A percentile compares a stretch with the other conserved stretches of the same genome.
Conservation (phyloP, 2,329 filamentous ascomycete species). For the Nothopassalora personata region DNA sequence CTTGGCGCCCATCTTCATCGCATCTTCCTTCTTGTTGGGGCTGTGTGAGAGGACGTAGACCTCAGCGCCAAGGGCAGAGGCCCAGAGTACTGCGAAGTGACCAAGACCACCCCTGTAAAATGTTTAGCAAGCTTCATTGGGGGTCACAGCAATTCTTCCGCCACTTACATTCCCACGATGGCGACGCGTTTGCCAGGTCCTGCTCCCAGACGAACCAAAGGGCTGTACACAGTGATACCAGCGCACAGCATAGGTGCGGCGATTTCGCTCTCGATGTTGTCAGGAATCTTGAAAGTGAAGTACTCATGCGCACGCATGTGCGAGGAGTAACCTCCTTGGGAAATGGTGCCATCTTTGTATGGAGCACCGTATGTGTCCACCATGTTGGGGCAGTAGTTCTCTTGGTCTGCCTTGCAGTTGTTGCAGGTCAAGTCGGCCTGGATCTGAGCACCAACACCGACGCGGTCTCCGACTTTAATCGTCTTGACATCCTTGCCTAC, state of each 20-base stretch:
- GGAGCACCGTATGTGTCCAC: conserved; percentile 48
- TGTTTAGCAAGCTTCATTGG: conserved; percentile 2
- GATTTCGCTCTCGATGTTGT: conserved; percentile 54
- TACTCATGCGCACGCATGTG: conserved; percentile 72
- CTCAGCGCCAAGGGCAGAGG: conserved; percentile 54
- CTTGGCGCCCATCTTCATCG: conserved; percentile 54
- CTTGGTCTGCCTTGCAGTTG: conserved; percentile 46
- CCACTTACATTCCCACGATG: conserved; percentile 58
- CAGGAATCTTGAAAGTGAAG: conserved; percentile 70
- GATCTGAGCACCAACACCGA: conserved; percentile 49
- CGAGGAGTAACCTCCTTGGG: conserved; percentile 62
- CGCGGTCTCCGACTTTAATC: conserved; percentile 42
- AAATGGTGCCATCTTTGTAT: conserved; percentile 55
- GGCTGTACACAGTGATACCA: conserved; percentile 73
- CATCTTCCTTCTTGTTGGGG: conserved; percentile 56
- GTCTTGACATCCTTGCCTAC: conserved; percentile 47
- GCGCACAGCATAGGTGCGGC: conserved; percentile 76
- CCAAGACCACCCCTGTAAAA: conserved; percentile 42
- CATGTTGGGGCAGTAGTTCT: conserved; percentile 50
- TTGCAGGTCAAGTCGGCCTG: conserved; percentile 45
- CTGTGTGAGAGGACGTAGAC: conserved; percentile 58
- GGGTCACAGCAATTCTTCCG: not conserved
- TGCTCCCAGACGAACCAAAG: conserved; percentile 68
- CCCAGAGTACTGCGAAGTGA: conserved; percentile 47
- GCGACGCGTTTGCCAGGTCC: conserved; percentile 75